These are phyloP conservation scores for Barnettozyma hawaiiensis DNA, from an alignment of 1,139 yeast species.

Conservation along the genomic window DNA sequence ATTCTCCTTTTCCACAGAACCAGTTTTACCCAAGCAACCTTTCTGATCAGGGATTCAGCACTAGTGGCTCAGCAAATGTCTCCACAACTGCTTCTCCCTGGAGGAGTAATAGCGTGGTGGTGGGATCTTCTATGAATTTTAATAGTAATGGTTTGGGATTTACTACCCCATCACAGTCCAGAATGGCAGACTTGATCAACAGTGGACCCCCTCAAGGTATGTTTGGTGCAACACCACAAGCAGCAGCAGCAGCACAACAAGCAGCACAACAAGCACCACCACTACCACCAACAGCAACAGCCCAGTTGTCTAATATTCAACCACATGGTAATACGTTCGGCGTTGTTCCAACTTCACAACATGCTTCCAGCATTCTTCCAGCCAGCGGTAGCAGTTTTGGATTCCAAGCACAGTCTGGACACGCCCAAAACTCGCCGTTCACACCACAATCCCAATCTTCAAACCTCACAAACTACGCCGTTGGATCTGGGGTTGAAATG, in stretches of 20 bases:
- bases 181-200: not conserved
- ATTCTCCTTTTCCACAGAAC: not conserved
- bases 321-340: not conserved
- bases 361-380: slow-evolving; percentile 3
- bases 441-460: slow-evolving; percentile 3
- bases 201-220: not conserved
- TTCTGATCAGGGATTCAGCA: not conserved
- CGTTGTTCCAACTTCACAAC: not conserved
- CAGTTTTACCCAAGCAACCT: not conserved
- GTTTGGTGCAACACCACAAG: not conserved
- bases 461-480: not conserved
- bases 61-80: not conserved
- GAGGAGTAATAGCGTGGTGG: not conserved
- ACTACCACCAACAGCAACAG: too few species aligned
- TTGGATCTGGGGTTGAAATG: slow-evolving; percentile 10
- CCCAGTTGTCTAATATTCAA: not conserved
- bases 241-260: too few species aligned
- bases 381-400: not conserved
- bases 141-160: not conserved
- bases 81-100: slow-evolving; percentile 1
- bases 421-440: not conserved
- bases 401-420: not conserved
- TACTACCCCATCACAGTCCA: not conserved
- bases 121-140: not conserved
- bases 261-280: too few species aligned